Evolutionary conservation across 139 green algal genomes (phyloP), one percentile per base, ranked within the genome.

Genomic region (Microglena sp.): DNA sequence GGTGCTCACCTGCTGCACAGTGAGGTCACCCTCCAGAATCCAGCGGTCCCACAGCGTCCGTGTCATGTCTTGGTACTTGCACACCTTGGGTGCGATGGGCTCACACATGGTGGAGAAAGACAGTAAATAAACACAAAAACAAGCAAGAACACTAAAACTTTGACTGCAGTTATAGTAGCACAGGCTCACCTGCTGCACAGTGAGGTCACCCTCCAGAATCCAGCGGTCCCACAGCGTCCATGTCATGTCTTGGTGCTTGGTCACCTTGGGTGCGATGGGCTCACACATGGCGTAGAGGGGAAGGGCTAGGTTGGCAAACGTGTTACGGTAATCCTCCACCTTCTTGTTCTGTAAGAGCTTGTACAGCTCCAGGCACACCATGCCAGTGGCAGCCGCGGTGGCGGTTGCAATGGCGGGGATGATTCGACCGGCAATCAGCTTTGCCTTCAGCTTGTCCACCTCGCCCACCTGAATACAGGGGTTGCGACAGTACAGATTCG

Each of bases 321-420:
- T 97, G 84, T 99, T 98, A 68, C 92, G 87, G 79, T 89, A 97
- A 4, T 81, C 76, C 77, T 97, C 90, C 31, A 95, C 35, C 3
- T 76, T 77, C 76, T 85, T 83, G 33, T 66, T 59, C n/a, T n/a
- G n/a, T n/a, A n/a, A n/a, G n/a, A n/a, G 82, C 85, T 99, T 99
- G 87, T 97, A 95, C 64, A 99, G 77, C 86, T 99, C 93, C 32
- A 99, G 80, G 79, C 92, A 96, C 30, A 98, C 92, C 43, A 97
- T 74, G 29, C 90, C 84, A 33, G 94, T 98, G 11, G 94, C 94
- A 61, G 95, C 78, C 0, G 94, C 90, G 7, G 93, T 99, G 36
- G 93, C 85, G 33, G 94, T 99, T 18, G 94, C 94, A 55, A 99
- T 98, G 64, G 94, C 94, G 5, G 94, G 94, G 45, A 98, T 96